Evolutionary conservation across 106 monocot species (phyloP).

Genomic region (Vanilla planifolia): DNA sequence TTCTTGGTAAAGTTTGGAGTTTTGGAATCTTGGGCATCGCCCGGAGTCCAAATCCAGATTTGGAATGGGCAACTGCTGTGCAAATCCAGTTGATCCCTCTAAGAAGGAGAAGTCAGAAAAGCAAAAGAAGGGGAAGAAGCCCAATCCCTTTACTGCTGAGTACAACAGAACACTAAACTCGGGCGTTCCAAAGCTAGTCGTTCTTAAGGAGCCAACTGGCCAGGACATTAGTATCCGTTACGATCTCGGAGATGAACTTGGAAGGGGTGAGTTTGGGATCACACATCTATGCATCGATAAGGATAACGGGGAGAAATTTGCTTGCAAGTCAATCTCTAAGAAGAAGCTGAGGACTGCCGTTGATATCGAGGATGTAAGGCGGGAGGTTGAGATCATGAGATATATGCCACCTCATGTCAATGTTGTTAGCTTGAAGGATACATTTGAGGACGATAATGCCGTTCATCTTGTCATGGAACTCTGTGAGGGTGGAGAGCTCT

Average conservation of each 20-base stretch:
- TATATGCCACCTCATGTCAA: conserved; percentile 50
- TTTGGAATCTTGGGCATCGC: too few relatives aligned
- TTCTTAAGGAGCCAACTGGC: conserved; percentile 44
- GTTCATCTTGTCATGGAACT: conserved; percentile 89
- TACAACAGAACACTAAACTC: conserved; percentile 32
- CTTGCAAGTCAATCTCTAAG: conserved; percentile 72
- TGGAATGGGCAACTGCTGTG: conserved; percentile 60
- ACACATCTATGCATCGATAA: conserved; percentile 47
- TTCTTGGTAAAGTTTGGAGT: too few relatives aligned
- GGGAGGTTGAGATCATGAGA: conserved; percentile 79
- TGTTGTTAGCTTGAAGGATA: conserved; percentile 57
- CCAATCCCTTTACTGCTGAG: conserved; percentile 47
- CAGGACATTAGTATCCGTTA: conserved; percentile 33
- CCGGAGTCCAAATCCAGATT: not conserved
- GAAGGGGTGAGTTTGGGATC: conserved; percentile 53
- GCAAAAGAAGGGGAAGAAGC: conserved; percentile 39
- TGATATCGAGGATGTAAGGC: conserved; percentile 58
- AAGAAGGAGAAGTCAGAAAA: conserved; percentile 20
- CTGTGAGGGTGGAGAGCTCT: conserved; percentile 80
- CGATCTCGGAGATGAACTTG: conserved; percentile 53
- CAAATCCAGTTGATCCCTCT: conserved; percentile 15
- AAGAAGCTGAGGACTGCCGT: conserved; percentile 62
- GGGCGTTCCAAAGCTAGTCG: conserved; percentile 16
- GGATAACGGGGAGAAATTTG: conserved; percentile 16
- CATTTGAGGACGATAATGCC: conserved; percentile 57